Evolutionary conservation across 1,139 yeast species (phyloP), one percentile per base, ranked within the genome.

Genomic region (Scheffersomyces quercinus): DNA sequence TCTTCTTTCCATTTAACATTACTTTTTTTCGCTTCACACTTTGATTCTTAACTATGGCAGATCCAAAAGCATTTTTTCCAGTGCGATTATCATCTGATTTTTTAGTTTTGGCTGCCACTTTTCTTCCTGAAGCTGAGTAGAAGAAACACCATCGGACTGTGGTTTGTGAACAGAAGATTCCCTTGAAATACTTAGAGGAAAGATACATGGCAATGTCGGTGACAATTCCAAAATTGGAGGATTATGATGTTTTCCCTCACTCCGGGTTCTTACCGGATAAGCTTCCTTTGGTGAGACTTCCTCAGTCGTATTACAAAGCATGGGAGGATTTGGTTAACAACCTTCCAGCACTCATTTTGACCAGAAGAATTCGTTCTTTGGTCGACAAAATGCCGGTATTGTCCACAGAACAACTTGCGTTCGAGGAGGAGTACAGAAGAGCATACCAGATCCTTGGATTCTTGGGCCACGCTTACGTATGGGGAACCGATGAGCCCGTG

Each of bases 401-500:
- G 37, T 56, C 75, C 2, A 73, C 78, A 0, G 73, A 69, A 4
- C 53, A 65, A 8, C 70, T 89, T 30, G 52, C 53, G 3, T 48
- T 64, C 1, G 60, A 64, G 35, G 69, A 72, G 15, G 83, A 89
- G 53, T 74, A 77, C 60, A 78, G 95, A 58, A 75, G 97, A 52
- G 96, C 97, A 0, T 88, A 87, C 62, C 82, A 86, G 15, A 71
- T 88, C 3, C 70, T 91, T 28, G 83, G 93, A 9, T 90, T 90
- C 56, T 64, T 91, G 44, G 79, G 88, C 6, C 96, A 91, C 63
- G 96, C 95, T 1, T 91, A 91, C 59, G 83, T 91, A 16, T 91
- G 98, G 98, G 84, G 85, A 2, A 80, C 81, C 28, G 83, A 82
- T 36, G 77, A 74, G 36, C 87, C 96, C 6, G 62, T 70, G n/a